Conservation (phyloP, 2,329 filamentous ascomycete genomes). For the Hirsutella thompsonii region DNA sequence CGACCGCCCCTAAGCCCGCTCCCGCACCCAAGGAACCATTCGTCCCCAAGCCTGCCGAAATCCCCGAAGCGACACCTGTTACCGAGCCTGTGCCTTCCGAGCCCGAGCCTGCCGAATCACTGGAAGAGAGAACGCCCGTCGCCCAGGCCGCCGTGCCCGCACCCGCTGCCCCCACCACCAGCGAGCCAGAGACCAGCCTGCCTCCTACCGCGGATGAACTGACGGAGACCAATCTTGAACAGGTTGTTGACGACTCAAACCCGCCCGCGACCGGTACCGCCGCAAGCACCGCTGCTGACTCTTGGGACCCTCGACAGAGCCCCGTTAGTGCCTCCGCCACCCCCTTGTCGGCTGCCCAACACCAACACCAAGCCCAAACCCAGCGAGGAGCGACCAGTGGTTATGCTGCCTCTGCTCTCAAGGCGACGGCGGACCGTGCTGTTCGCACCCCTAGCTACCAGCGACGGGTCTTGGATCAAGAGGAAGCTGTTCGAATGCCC, state of each 20-base stretch:
- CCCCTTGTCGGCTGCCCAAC: constrained; percentile 50
- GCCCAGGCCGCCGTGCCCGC: constrained; percentile 16
- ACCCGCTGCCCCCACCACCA: constrained; percentile 12
- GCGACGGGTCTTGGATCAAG: constrained; percentile 80
- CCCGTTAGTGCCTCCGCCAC: constrained; percentile 50
- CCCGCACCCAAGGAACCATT: constrained; percentile 5
- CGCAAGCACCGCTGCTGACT: constrained; percentile 80
- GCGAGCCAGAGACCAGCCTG: constrained; percentile 41
- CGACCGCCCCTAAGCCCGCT: constrained; percentile 44
- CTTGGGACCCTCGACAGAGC: constrained; percentile 57
- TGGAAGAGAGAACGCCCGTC: constrained; percentile 21
- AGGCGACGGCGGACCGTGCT: constrained; percentile 53
- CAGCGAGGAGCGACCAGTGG: constrained; percentile 46
- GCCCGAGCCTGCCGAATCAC: constrained; percentile 20
- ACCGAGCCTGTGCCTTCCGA: constrained; percentile 20
- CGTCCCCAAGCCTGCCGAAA: constrained; percentile 26
- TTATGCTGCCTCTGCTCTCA: constrained; percentile 69
- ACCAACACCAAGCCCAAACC: constrained; percentile 41
- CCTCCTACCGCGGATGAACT: constrained; percentile 68
- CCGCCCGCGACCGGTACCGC: constrained; percentile 70
- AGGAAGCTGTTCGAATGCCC: constrained; percentile 97
- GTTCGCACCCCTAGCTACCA: constrained; percentile 68
- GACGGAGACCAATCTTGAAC: constrained; percentile 85
- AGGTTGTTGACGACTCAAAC: constrained; percentile 69
- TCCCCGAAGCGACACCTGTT: constrained; percentile 21